Percentiles rank a stretch among this genome's conserved stretches.
These are phyloP conservation scores for Phialophora chinensis DNA, from an alignment of 2,329 filamentous ascomycete species.

Conservation along the genomic window DNA sequence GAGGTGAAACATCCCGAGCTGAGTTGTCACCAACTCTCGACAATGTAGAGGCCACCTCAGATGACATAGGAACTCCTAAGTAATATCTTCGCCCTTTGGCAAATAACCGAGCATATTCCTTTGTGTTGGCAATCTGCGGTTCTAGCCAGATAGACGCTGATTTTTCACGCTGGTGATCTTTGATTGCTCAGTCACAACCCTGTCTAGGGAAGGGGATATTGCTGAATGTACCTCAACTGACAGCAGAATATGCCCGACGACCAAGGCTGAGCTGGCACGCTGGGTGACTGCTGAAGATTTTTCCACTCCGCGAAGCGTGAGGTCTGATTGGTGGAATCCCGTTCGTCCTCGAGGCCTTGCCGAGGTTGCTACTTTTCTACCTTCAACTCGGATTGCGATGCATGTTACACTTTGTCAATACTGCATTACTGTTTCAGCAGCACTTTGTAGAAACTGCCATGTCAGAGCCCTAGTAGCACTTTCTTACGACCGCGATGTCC, in stretches of 20 bases:
- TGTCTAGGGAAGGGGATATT: neutral
- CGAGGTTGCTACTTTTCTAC: neutral
- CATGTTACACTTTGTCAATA: neutral
- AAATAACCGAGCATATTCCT: neutral
- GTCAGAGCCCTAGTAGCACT: too few relatives aligned
- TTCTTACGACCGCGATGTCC: neutral
- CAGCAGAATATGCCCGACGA: too few relatives aligned
- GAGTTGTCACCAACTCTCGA: neutral
- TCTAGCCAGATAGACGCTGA: neutral
- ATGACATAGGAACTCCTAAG: neutral
- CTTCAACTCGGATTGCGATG: neutral
- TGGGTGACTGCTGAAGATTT: neutral
- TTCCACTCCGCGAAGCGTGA: constrained; percentile 1
- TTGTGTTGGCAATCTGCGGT: neutral
- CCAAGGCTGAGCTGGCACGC: too few relatives aligned
- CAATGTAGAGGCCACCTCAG: neutral
- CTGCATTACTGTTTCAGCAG: neutral
- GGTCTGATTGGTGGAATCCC: constrained; percentile 21
- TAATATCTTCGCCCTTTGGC: neutral
- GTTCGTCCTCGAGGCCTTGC: neutral
- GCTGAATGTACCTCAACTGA: too few relatives aligned
- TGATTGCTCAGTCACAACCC: neutral
- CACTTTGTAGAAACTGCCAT: neutral
- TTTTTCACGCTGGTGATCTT: neutral
- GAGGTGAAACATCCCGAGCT: neutral